Conservation (phyloP, 2,329 filamentous ascomycete species). For the Neopestalotiopsis rosae region DNA sequence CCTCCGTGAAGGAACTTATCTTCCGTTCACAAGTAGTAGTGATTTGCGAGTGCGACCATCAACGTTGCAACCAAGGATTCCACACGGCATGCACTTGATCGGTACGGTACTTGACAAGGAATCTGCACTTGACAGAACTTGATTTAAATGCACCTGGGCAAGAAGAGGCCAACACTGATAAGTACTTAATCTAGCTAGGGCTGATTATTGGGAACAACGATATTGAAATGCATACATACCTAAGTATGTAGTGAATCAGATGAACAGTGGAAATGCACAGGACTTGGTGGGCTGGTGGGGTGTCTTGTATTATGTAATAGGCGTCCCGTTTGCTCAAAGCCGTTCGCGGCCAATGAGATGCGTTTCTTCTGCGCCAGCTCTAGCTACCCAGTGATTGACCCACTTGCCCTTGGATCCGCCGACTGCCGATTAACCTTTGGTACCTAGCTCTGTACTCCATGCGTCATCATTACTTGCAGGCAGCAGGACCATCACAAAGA, state of each 20-base stretch:
- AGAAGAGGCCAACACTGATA: neutral
- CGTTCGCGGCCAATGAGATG: slow-evolving; percentile 6
- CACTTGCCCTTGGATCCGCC: neutral
- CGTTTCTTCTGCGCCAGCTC: neutral
- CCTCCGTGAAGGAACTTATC: neutral
- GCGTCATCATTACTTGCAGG: slow-evolving; percentile 5
- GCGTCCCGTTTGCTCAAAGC: neutral
- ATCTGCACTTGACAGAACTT: neutral
- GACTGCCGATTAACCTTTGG: neutral
- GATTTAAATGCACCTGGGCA: neutral
- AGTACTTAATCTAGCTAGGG: neutral
- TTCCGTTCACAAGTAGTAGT: neutral
- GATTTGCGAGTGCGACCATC: neutral
- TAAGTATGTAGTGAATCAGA: neutral
- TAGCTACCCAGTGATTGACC: neutral
- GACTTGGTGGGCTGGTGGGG: neutral
- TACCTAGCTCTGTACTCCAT: neutral
- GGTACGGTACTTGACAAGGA: neutral
- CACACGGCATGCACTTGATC: neutral
- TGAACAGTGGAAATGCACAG: neutral
- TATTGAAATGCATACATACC: neutral
- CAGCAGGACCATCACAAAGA: slow-evolving; percentile 8
- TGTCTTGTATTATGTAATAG: neutral
- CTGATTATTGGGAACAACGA: neutral
- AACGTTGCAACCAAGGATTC: neutral